Evolutionary conservation across 2,329 filamentous ascomycete genomes (phyloP), one percentile per base, ranked within the genome.

Genomic region (Incumbomyces delicatus): DNA sequence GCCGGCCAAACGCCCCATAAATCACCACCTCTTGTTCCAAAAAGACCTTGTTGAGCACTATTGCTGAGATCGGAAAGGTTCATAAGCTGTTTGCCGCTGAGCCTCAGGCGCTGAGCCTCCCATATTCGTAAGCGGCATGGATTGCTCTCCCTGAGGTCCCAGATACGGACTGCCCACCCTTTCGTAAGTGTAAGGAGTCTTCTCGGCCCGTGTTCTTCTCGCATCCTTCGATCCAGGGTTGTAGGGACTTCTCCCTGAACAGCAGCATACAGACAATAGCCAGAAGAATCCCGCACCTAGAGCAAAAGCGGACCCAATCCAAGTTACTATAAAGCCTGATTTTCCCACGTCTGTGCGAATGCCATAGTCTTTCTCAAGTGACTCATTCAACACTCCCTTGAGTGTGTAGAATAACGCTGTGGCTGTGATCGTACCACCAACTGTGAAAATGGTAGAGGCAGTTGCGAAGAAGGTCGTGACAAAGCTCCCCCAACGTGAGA

Each of bases 211-310:
- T 8, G 36, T 49, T 8, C 53, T 42, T 22, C 52, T 41, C 1
- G 48, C 47, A 34, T 53, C 55, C n/a, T 47, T 50, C 22, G 40
- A 50, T 13, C 46, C 48, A 30, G 55, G 51, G 37, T 61, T 57
- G 52, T 70, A 67, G 44, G 61, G 62, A 50, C 63, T 55, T 53
- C 67, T 68, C 39, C 87, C 86, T 57, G 77, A 80, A 74, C 89
- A 95, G 79, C 89, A 96, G 82, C 90, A 96, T 60, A 85, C 77
- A 65, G 81, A 87, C 65, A 94, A 79, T 61, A 89, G 70, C 90
- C 92, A 96, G 82, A 96, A 95, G 62, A 95, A 68, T 53, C 78
- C 79, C 6, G 84, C 83, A 35, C 66, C 85, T 30, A 92, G 62
- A 51, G 83, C 82, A 62, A 94, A 88, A 22, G 78, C 85, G 33